A percentile compares a stretch with the other conserved stretches of the same genome.
phyloP scores from a whole-genome alignment of 305 asterid genomes.

The Fraxinus nigra region DNA sequence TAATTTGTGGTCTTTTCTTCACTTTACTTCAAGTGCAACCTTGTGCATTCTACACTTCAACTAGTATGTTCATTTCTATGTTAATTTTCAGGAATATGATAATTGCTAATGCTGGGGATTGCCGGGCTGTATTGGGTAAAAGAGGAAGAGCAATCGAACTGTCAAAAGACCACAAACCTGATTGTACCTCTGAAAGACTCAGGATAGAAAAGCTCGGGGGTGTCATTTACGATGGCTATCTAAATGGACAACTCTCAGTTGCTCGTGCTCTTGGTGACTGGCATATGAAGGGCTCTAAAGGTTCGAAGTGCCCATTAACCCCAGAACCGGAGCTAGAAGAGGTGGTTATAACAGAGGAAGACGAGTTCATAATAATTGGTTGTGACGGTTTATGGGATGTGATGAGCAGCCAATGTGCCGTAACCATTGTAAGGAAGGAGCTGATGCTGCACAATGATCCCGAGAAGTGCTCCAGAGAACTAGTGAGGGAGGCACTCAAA shows the following conservation, averaged over 20 bases:
- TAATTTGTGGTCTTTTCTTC: not conserved
- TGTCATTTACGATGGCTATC: constrained; percentile 82
- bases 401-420: constrained; percentile 95
- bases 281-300: constrained; percentile 93
- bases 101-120: constrained; percentile 91
- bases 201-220: constrained; percentile 89
- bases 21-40: not conserved
- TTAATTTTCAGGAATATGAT: constrained; percentile 54
- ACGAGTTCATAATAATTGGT: constrained; percentile 85
- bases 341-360: constrained; percentile 62
- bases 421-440: constrained; percentile 83
- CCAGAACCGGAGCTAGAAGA: constrained; percentile 85
- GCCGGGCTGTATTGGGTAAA: constrained; percentile 89
- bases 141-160: constrained; percentile 86
- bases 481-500: constrained; percentile 77
- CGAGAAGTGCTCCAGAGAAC: constrained; percentile 62
- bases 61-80: not conserved
- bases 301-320: constrained; percentile 60
- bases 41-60: not conserved
- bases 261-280: constrained; percentile 95
- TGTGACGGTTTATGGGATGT: constrained; percentile 99
- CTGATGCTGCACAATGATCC: constrained; percentile 89
- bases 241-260: constrained; percentile 90
- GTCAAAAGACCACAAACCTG: constrained; percentile 90
- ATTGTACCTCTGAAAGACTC: constrained; percentile 63